These are phyloP conservation scores for Ceriops tagal DNA, from an alignment of 345 rosid species.

Conservation along the genomic window DNA sequence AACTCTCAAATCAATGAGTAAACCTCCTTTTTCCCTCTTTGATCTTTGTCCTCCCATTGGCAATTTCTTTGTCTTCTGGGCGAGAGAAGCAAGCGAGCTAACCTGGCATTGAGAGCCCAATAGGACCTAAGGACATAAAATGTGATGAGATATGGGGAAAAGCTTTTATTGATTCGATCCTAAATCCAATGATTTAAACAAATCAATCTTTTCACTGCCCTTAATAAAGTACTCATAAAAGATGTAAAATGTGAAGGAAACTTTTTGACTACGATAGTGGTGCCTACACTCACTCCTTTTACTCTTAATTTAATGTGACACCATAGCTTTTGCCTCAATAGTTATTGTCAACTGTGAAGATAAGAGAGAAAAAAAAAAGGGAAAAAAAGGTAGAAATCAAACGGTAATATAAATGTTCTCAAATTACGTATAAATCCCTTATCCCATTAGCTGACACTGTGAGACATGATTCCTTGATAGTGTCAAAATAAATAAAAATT, in stretches of 20 bases:
- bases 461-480: too few relatives aligned
- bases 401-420: too few relatives aligned
- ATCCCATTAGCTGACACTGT: too few relatives aligned
- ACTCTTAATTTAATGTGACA: slow-evolving; percentile 8
- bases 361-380: too few relatives aligned
- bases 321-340: background rate
- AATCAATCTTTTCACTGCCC: slow-evolving; percentile 1
- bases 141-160: slow-evolving; percentile 23
- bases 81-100: background rate
- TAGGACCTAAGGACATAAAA: slow-evolving; percentile 17
- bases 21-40: background rate
- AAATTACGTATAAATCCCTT: too few relatives aligned
- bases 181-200: slow-evolving; percentile 27
- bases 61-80: slow-evolving; percentile 13
- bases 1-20: slow-evolving; percentile 19
- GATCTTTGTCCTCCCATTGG: slow-evolving; percentile 7
- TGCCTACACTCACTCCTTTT: background rate
- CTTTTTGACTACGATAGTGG: slow-evolving; percentile 44
- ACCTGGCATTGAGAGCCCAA: slow-evolving; percentile 12
- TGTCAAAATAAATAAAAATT: too few relatives aligned
- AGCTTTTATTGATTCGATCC: slow-evolving; percentile 36
- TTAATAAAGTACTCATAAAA: slow-evolving; percentile 24
- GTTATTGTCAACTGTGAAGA: too few relatives aligned
- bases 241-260: slow-evolving; percentile 24
- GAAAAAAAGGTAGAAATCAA: too few relatives aligned